Conservation (phyloP, 2,329 filamentous ascomycete genomes). For the Magnaporthiopsis incrustans region DNA sequence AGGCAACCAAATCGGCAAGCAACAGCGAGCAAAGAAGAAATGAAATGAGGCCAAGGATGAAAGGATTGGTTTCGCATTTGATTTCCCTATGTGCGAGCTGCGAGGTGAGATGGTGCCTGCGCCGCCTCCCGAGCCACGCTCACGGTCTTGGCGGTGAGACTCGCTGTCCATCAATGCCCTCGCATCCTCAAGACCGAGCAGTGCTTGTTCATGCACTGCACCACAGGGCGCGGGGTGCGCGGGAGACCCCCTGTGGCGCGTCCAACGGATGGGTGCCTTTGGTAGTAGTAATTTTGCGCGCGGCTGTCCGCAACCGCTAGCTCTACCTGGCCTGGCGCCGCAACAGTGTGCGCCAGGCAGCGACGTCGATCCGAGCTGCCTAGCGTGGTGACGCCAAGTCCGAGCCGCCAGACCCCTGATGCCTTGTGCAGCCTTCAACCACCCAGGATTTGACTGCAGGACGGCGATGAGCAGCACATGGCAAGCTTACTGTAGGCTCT, state of each 20-base stretch:
- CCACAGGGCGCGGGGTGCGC: too few species aligned
- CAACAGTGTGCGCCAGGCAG: too few species aligned
- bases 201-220: background rate
- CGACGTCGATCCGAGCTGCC: background rate
- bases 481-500: background rate
- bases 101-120: background rate
- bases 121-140: background rate
- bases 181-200: background rate
- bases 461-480: background rate
- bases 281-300: too few species aligned
- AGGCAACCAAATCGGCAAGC: too few species aligned
- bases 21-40: too few species aligned
- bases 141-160: background rate
- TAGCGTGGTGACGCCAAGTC: background rate
- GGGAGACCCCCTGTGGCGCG: too few species aligned
- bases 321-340: too few species aligned
- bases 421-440: background rate
- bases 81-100: too few species aligned
- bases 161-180: background rate
- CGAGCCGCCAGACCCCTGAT: background rate
- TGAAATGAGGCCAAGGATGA: background rate
- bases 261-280: too few species aligned
- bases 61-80: background rate
- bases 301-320: too few species aligned
- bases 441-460: background rate